Percentiles rank a stretch among this genome's conserved stretches.
phyloP scores from a whole-genome alignment of 2,329 filamentous ascomycete species.

The Aspergillus melleus region DNA sequence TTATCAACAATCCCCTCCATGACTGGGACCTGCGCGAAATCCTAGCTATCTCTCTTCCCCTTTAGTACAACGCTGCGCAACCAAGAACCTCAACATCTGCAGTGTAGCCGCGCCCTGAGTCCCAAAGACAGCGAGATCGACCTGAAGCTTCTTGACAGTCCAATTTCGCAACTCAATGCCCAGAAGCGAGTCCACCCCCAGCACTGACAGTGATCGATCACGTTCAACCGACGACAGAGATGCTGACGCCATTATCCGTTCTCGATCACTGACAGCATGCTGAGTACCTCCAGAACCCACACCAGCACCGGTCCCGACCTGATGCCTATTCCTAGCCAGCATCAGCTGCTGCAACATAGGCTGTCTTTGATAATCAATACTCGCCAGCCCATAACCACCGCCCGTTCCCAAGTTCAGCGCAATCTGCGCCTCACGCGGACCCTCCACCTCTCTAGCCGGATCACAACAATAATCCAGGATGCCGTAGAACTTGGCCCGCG shows the following conservation, averaged over 20 bases:
- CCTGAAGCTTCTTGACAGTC: not conserved
- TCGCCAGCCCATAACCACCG: not conserved
- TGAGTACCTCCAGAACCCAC: not conserved
- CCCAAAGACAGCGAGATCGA: not conserved
- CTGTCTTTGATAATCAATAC: not conserved
- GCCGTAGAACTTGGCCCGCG: not conserved
- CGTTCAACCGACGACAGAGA: not conserved
- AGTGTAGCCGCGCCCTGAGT: not conserved
- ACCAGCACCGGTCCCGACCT: not conserved
- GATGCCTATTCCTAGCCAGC: not conserved
- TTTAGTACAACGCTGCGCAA: not conserved
- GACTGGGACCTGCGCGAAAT: too few relatives aligned
- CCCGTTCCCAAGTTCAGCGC: not conserved
- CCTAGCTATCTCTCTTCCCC: not conserved
- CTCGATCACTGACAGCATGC: not conserved
- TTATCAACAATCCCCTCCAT: too few relatives aligned
- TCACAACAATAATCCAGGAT: not conserved
- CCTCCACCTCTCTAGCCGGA: not conserved
- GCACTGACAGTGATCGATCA: not conserved
- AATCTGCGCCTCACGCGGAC: not conserved
- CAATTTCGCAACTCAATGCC: not conserved
- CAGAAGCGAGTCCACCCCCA: not conserved
- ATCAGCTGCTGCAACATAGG: not conserved
- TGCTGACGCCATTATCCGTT: not conserved
- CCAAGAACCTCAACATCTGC: not conserved